Evolutionary conservation across 164 flowering plant species (phyloP), one percentile per base, ranked within the genome.

Genomic region (Euptelea pleiosperma): DNA sequence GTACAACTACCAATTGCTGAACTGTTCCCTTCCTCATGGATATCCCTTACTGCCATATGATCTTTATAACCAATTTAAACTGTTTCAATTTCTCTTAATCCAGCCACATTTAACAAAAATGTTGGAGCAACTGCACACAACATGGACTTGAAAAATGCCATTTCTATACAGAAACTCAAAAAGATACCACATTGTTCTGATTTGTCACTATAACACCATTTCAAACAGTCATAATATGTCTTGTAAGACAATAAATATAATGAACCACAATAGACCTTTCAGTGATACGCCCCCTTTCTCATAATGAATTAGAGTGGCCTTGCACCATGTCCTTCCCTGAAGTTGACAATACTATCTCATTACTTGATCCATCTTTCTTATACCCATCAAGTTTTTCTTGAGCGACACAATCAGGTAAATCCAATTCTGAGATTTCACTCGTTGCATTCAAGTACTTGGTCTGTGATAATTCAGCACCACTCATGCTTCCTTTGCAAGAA

Each of bases 181-280:
- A n/a, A n/a, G n/a, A n/a, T n/a, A n/a, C n/a, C n/a, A n/a, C n/a
- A n/a, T n/a, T n/a, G n/a, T n/a, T n/a, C n/a, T n/a, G n/a, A n/a
- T n/a, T n/a, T n/a, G n/a, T n/a, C n/a, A n/a, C n/a, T n/a, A n/a
- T n/a, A n/a, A n/a, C n/a, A n/a, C n/a, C n/a, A n/a, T n/a, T n/a
- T n/a, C n/a, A n/a, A n/a, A n/a, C n/a, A n/a, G n/a, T n/a, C n/a
- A n/a, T n/a, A n/a, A n/a, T n/a, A n/a, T n/a, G n/a, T n/a, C 11
- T 11, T 28, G 44, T 34, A 47, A 15, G 18, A 19, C 39, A 35
- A 26, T 11, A 47, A 29, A 53, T 25, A n/a, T n/a, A 14, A 54
- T 12, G 10, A 55, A 62, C 45, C 8, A 58, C 2, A 29, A 45
- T 57, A 28, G 57, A 94, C 99, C 95, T 90, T 70, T 86, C 99